These are phyloP conservation scores for Spencermartinsiella europaea DNA, from an alignment of 805 yeast species.

Conservation along the genomic window DNA sequence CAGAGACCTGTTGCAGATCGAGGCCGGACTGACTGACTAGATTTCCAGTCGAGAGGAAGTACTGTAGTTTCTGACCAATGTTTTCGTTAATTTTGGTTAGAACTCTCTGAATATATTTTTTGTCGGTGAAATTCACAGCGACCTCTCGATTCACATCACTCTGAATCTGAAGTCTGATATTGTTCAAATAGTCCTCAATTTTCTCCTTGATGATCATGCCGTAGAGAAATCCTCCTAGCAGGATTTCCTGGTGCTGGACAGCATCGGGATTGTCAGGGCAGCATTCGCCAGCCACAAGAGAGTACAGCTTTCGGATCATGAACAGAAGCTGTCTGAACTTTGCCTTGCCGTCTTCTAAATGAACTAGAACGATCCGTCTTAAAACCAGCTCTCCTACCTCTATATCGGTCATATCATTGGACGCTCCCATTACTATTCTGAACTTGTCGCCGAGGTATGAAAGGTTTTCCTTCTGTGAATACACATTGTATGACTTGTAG, in stretches of 20 bases:
- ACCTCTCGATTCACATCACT: conserved; percentile 73
- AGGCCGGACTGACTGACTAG: conserved; percentile 94
- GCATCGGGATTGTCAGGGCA: conserved; percentile 98
- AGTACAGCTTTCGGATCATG: conserved; percentile 92
- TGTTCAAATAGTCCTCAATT: conserved; percentile 83
- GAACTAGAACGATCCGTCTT: conserved; percentile 81
- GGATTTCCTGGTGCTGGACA: conserved; percentile 95
- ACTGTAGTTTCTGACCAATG: conserved; percentile 90
- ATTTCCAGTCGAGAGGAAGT: conserved; percentile 95
- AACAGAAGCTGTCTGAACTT: conserved; percentile 83
- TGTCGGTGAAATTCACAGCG: conserved; percentile 77
- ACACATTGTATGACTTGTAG: conserved; percentile 72
- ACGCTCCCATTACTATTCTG: conserved; percentile 85
- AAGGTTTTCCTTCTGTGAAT: conserved; percentile 81
- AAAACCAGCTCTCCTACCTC: conserved; percentile 88
- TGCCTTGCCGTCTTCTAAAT: conserved; percentile 61
- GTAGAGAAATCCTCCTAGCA: conserved; percentile 91
- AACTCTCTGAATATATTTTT: conserved; percentile 76
- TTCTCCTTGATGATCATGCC: conserved; percentile 97
- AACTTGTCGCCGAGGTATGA: conserved; percentile 95
- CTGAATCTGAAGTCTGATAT: conserved; percentile 66
- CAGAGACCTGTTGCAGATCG: conserved; percentile 96
- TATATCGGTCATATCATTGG: conserved; percentile 80
- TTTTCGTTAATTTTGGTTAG: conserved; percentile 80
- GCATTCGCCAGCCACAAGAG: conserved; percentile 95